These are phyloP conservation scores for Ophiostoma sp. DNA, from an alignment of 2,329 filamentous ascomycete species.

Conservation along the genomic window DNA sequence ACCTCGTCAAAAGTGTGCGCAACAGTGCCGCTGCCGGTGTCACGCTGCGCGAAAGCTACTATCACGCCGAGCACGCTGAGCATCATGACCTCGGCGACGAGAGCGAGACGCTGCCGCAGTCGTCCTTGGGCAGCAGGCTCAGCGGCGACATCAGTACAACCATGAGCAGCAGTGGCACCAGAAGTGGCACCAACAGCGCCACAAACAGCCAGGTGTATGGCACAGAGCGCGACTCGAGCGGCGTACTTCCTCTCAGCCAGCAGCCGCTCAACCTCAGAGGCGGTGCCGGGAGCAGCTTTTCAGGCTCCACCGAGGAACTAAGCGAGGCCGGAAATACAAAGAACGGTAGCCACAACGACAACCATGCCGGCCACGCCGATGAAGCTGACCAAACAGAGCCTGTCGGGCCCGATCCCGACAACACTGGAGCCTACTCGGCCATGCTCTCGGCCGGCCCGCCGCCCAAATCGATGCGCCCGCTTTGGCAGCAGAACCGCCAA, in stretches of 20 bases:
- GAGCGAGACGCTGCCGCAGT: conserved; percentile 6
- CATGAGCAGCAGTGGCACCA: background rate
- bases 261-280: conserved; percentile 6
- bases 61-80: conserved; percentile 18
- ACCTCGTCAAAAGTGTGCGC: background rate
- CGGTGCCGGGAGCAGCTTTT: conserved; percentile 14
- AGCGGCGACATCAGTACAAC: conserved; percentile 6
- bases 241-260: conserved; percentile 7
- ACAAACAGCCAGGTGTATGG: background rate
- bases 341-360: background rate
- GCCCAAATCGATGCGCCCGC: conserved; percentile 32
- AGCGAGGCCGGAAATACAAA: background rate
- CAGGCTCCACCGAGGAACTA: background rate
- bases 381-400: conserved; percentile 5
- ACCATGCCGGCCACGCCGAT: too few species aligned
- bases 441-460: conserved; percentile 9
- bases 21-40: background rate
- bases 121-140: background rate
- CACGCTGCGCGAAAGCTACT: conserved; percentile 21
- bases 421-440: conserved; percentile 6
- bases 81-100: background rate
- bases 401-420: background rate
- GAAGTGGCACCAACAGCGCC: background rate
- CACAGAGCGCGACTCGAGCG: conserved; percentile 9
- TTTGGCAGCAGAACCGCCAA: conserved; percentile 52